phyloP scores from a whole-genome alignment of 768 basidiomycete genomes.

The Phylloporus sp. region DNA sequence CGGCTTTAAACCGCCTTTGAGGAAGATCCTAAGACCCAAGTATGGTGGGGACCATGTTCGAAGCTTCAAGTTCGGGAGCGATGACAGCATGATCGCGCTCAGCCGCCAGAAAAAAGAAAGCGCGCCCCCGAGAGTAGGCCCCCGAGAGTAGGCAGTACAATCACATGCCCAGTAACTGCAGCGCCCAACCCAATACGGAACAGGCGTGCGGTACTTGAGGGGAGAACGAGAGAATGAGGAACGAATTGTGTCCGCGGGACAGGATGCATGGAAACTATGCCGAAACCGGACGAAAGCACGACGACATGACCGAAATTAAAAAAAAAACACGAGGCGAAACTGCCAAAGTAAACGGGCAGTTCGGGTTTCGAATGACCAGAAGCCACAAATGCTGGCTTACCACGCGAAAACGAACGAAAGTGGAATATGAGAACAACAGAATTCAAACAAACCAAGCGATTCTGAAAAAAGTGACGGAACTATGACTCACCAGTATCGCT shows the following conservation, averaged over 20 bases:
- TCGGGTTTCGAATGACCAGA: not conserved
- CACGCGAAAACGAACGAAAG: not conserved
- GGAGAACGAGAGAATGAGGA: not conserved
- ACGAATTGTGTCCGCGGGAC: not conserved
- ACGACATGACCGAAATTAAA: not conserved
- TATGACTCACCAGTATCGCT: slow-evolving; percentile 26
- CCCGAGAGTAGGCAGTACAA: not conserved
- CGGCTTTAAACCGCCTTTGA: not conserved
- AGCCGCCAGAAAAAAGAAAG: too few relatives aligned
- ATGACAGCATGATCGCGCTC: not conserved
- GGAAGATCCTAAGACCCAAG: not conserved
- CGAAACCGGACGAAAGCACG: not conserved
- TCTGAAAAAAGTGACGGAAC: not conserved
- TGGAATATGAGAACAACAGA: not conserved
- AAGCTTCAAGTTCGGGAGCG: slow-evolving; percentile 10
- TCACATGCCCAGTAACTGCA: not conserved
- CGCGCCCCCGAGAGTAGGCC: too few relatives aligned
- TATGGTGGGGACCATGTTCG: not conserved
- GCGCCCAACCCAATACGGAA: not conserved
- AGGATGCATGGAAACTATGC: not conserved
- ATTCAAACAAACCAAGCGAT: not conserved
- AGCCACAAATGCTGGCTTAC: not conserved
- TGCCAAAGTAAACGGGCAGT: not conserved
- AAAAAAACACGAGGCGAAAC: slow-evolving; percentile 1
- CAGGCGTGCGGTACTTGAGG: not conserved